Evolutionary conservation across 2,329 filamentous ascomycete species (phyloP), one percentile per base, ranked within the genome.

Genomic region (Blastomyces silverae): DNA sequence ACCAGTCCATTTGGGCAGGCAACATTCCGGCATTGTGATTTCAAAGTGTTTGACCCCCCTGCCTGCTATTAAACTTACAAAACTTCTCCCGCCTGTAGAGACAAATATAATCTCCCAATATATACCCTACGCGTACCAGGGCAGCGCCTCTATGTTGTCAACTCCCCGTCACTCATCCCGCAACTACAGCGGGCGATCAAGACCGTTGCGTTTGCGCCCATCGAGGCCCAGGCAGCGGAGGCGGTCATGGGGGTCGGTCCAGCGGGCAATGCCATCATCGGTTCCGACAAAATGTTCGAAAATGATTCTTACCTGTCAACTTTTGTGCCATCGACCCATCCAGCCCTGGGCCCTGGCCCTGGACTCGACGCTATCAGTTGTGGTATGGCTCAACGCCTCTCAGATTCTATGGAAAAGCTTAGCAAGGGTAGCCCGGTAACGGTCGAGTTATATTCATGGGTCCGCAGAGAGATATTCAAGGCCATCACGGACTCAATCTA

Each of bases 121-220:
- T 77, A 77, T 64, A 81, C 78, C 4, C 66, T 82, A 28, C 66
- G 73, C 2, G 70, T 81, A 46, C 77, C 78, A 0, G 77, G 78
- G 3, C 71, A 75, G 39, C 77, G 78, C 61, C 71, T 80, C 61
- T 81, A 81, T 59, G 71, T 81, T 11, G 73, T 80, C 15, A 76
- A 76, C 11, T 72, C 71, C 1, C 72, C 75, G 0, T 65, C 74
- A 0, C 67, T 81, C 25, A 75, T 81, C 34, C 71, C 75, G 10
- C 64, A 57, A 0, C 73, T 79, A 2, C 79, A 81, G 64, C 77
- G 74, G 52, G 76, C 78, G 64, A 70, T 70, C 63, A 77, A 75
- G 62, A 68, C 66, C 1, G 66, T 77, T 7, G 75, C 75, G 0
- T 81, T 81, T 60, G 73, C 73, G 2, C 76, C 78, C 0, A 75